Evolutionary conservation across 345 rosid species (phyloP), one percentile per base, ranked within the genome.

Genomic region (Lepidium didymum): DNA sequence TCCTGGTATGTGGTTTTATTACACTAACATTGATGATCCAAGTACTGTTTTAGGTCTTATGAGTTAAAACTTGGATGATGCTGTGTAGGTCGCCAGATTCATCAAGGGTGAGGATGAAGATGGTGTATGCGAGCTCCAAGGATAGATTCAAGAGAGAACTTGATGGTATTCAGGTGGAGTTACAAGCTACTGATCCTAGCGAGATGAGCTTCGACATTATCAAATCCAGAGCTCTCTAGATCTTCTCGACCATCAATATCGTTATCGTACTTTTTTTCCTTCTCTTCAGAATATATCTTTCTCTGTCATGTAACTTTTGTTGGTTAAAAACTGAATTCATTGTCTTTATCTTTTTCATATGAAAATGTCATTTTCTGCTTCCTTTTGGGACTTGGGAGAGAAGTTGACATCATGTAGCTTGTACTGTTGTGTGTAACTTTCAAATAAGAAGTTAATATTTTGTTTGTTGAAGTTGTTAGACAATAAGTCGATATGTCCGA

Each of bases 401-500:
- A 53, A 53, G 49, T 29, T 53, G 15, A 53, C 54, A 53, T 46
- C 31, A 52, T 42, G 46, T 42, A 51, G 21, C 13, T 3, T 54
- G 38, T 18, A 29, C 33, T 38, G 62, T 69, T 38, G 41, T 46
- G 56, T 46, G 38, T 29, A 23, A 56, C 14, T 31, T 46, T 13
- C 37, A 2, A 56, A 56, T 45, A 60, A 6, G 14, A 60, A 19
- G 21, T 0, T 43, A 15, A 15, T 43, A 61, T 43, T 10, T 43
- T 0, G 1, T 29, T 1, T 0, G 1, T 29, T 7, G 11, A 1
- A 1, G 0, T 4, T 0, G 0, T 0, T 0, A 4, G 4, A 0
- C 45, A 67, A 18, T 0, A 23, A 36, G 93, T 90, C 93, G 89
- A 87, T 90, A 90, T 90, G 97, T 90, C 95, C 89, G 94, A 90